Conservation (phyloP, 352 stramenopile species). For the Phytophthora pseudosyringae region DNA sequence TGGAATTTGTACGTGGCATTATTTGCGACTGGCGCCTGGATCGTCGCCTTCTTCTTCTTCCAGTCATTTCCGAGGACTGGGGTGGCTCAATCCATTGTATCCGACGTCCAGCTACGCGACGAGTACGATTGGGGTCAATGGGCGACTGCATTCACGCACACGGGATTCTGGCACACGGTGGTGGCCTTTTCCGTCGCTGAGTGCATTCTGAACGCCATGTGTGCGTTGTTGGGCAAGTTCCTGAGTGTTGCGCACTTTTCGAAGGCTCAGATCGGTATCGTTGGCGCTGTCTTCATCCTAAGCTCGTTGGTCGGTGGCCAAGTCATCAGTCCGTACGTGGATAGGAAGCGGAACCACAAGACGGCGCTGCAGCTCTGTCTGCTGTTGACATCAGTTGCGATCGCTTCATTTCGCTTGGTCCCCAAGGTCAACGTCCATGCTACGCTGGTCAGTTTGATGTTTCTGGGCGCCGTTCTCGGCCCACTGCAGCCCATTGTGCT, state of each 20-base stretch:
- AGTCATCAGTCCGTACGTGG: conserved; percentile 72
- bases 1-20: conserved; percentile 63
- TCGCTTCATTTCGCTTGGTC: conserved; percentile 57
- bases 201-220: conserved; percentile 76
- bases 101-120: conserved; percentile 62
- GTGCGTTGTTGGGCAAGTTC: conserved; percentile 74
- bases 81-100: conserved; percentile 54
- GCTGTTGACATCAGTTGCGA: conserved; percentile 47
- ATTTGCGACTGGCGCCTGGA: conserved; percentile 31
- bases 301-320: conserved; percentile 73
- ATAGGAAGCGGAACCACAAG: conserved; percentile 66
- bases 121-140: conserved; percentile 83
- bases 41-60: conserved; percentile 44
- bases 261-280: conserved; percentile 67
- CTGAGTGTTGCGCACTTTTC: conserved; percentile 64
- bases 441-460: conserved; percentile 49
- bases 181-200: conserved; percentile 72
- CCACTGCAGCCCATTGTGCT: conserved; percentile 75
- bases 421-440: conserved; percentile 40
- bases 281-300: conserved; percentile 75
- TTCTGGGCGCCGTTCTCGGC: conserved; percentile 64
- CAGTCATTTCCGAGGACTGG: conserved; percentile 50
- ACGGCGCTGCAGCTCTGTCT: conserved; percentile 62
- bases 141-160: conserved; percentile 64
- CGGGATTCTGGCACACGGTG: conserved; percentile 68